phyloP scores from a whole-genome alignment of 2,329 filamentous ascomycete genomes.

The Trichoderma hamatum region DNA sequence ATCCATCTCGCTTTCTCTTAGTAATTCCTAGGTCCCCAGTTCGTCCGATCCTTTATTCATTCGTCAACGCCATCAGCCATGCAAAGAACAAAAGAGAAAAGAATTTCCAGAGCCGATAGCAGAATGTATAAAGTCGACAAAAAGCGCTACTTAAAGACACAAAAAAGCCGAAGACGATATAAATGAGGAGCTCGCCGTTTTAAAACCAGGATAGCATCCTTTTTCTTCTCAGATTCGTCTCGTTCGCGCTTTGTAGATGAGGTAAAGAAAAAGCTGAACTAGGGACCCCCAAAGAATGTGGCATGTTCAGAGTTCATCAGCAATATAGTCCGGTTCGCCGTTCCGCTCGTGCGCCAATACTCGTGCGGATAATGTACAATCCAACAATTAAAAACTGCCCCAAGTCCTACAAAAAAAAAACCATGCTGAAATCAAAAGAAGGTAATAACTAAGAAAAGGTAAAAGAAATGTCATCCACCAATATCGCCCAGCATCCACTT shows the following conservation, averaged over 20 bases:
- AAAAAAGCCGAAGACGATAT: slow-evolving; percentile 29
- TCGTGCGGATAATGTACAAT: slow-evolving; percentile 49
- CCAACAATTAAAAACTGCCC: slow-evolving; percentile 42
- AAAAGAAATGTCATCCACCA: slow-evolving; percentile 26
- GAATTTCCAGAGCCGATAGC: slow-evolving; percentile 36
- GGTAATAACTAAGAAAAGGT: slow-evolving; percentile 7
- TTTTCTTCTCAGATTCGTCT: slow-evolving; percentile 29
- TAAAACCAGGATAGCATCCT: slow-evolving; percentile 21
- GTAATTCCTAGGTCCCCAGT: neutral
- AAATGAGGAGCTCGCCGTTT: slow-evolving; percentile 28
- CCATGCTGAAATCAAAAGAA: slow-evolving; percentile 35
- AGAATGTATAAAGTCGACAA: slow-evolving; percentile 37
- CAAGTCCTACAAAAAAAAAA: slow-evolving; percentile 37
- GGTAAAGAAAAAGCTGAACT: slow-evolving; percentile 19
- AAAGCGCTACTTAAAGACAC: slow-evolving; percentile 30
- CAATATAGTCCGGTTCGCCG: slow-evolving; percentile 40
- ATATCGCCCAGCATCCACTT: slow-evolving; percentile 32
- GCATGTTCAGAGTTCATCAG: slow-evolving; percentile 37
- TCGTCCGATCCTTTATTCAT: slow-evolving; percentile 30
- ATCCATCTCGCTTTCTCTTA: slow-evolving; percentile 4
- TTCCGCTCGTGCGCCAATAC: slow-evolving; percentile 44
- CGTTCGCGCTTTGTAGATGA: slow-evolving; percentile 27
- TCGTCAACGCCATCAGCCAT: slow-evolving; percentile 38
- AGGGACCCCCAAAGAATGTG: slow-evolving; percentile 30
- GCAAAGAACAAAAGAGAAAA: slow-evolving; percentile 38